Base-by-base conservation (phyloP, 768 basidiomycete species). In the Tulasnella sp. region DNA sequence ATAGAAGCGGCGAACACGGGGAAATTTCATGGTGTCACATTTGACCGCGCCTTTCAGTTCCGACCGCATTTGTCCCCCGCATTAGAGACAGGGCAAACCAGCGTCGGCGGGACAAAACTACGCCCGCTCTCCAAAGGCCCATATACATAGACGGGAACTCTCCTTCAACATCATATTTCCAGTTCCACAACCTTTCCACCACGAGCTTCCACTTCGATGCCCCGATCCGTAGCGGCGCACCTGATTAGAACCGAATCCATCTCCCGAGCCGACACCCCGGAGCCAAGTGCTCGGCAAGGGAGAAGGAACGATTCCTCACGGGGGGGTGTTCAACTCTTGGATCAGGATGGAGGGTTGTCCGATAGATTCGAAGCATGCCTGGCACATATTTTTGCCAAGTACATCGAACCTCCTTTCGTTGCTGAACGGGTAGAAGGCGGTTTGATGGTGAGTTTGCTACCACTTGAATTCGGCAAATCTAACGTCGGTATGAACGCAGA, bases 381-480 rank as follows among this genome's bases (percentile, higher is more conserved):
- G 71, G 88, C 87, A 78, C 91, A 92, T 79, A 92, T 94, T 72
- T 93, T 93, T 80, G 87, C 89, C 31, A 92, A 92, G 82, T 93
- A 91, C 79, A 92, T 92, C 82, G 86, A 84, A 29, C 90, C 90
- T 1, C 15, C 75, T 15, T 69, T 67, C 37, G 14, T 72, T 22
- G 49, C 77, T 9, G 71, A 71, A 3, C 76, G 54, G 22, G 12
- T 29, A n/a, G 69, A 45, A 36, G 49, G 17, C 2, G 76, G 70
- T 9, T 45, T 72, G 25, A 38, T 72, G 45, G 70, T 72, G 39
- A 49, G 70, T 40, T 45, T 36, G 42, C 19, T 45, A 72, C 1
- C 19, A 29, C 25, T 25, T 54, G 12, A 0, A 39, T 76, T 42
- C 82, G 80, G 77, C 82, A 39, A 81, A 82, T 70, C 69, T 38